Evolutionary conservation across 2,329 filamentous ascomycete species (phyloP).

Genomic region (Cylindrodendrum hubeiense): DNA sequence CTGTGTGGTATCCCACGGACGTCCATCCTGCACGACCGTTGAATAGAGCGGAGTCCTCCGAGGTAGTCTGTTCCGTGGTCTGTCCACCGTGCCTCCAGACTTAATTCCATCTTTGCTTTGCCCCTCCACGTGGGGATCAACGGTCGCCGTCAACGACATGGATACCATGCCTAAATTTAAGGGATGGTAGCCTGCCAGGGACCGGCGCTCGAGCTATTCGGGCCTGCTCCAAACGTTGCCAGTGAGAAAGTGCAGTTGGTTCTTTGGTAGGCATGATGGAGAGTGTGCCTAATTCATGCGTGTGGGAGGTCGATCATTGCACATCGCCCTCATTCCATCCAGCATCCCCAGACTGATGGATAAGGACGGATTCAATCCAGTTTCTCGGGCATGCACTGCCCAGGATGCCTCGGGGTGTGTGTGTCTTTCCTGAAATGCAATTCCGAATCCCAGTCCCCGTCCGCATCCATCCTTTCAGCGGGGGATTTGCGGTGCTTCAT

Average conservation of each 20-base stretch:
- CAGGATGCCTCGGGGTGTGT: neutral
- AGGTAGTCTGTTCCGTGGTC: too few species aligned
- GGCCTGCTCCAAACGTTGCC: conserved; percentile 14
- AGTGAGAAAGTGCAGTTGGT: neutral
- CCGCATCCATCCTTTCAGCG: conserved; percentile 11
- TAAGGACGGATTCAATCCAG: neutral
- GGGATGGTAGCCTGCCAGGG: conserved; percentile 8
- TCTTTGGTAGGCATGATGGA: neutral
- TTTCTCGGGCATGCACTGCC: neutral
- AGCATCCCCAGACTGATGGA: neutral
- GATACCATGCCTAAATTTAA: neutral
- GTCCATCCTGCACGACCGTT: conserved; percentile 13
- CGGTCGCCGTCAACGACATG: conserved; percentile 2
- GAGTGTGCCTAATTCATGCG: conserved; percentile 12
- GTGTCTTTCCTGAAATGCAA: neutral
- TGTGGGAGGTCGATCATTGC: conserved; percentile 14
- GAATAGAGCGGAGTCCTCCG: conserved; percentile 5
- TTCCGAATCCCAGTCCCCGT: neutral
- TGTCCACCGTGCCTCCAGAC: neutral
- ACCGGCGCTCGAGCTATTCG: conserved; percentile 20
- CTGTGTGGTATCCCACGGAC: neutral
- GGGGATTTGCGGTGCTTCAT: conserved; percentile 10
- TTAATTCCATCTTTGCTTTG: neutral
- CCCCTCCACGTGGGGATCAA: conserved; percentile 17
- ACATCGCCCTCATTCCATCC: neutral